Conservation (phyloP, 2,329 filamentous ascomycete genomes). For the Diaporthe sp. region DNA sequence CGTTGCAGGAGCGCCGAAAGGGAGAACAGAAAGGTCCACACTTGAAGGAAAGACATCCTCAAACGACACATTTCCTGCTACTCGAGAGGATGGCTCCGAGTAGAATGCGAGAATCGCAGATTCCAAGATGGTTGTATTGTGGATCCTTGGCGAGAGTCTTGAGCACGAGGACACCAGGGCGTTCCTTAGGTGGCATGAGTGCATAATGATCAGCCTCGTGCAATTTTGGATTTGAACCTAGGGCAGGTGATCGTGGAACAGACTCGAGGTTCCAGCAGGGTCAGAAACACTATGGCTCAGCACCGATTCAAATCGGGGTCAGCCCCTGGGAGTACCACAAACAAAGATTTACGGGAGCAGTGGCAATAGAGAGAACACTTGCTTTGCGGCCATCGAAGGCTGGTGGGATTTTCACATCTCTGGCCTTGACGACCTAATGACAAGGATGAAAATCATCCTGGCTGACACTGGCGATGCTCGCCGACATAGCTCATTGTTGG, state of each 20-base stretch:
- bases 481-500: neutral
- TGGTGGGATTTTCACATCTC: no score
- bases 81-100: neutral
- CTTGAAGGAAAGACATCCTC: neutral
- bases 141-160: no score
- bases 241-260: neutral
- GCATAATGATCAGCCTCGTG: neutral
- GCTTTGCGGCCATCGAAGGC: neutral
- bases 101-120: neutral
- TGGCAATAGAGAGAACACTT: neutral
- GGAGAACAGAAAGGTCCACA: neutral
- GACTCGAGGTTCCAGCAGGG: neutral
- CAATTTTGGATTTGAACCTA: neutral
- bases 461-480: neutral
- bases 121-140: neutral
- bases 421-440: neutral
- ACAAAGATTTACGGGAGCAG: no score
- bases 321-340: no score
- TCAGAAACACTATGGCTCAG: no score
- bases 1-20: neutral
- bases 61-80: neutral
- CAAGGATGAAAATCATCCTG: neutral
- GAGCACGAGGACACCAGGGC: neutral
- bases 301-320: no score
- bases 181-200: no score